Conservation (phyloP, 2,329 filamentous ascomycete genomes). For the Aaosphaeria pasadenensis region DNA sequence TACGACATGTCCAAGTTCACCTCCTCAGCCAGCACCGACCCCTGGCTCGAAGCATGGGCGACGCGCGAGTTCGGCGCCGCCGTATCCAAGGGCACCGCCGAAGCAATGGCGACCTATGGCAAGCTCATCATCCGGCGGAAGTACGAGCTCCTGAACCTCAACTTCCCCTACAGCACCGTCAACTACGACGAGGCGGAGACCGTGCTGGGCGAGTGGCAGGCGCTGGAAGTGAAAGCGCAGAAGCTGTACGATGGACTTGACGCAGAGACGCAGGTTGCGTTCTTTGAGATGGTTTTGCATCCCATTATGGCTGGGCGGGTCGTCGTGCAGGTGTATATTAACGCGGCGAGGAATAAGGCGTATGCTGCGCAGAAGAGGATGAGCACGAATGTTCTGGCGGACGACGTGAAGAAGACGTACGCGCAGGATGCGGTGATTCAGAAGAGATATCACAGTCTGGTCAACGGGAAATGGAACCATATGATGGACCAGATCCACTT, state of each 20-base stretch:
- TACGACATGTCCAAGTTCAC: slow-evolving; percentile 59
- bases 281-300: slow-evolving; percentile 59
- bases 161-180: slow-evolving; percentile 50
- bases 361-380: slow-evolving; percentile 24
- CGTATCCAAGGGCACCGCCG: slow-evolving; percentile 45
- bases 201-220: slow-evolving; percentile 52
- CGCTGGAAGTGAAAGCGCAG: slow-evolving; percentile 51
- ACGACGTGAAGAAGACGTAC: slow-evolving; percentile 17
- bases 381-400: slow-evolving; percentile 19
- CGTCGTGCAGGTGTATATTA: slow-evolving; percentile 41
- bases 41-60: slow-evolving; percentile 58
- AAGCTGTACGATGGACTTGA: slow-evolving; percentile 53
- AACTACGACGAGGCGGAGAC: slow-evolving; percentile 61
- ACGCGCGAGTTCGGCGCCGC: slow-evolving; percentile 53
- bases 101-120: slow-evolving; percentile 53
- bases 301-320: slow-evolving; percentile 54
- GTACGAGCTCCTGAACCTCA: slow-evolving; percentile 56
- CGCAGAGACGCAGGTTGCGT: slow-evolving; percentile 50
- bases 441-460: slow-evolving; percentile 17
- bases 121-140: slow-evolving; percentile 54
- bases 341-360: slow-evolving; percentile 16
- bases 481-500: slow-evolving; percentile 32
- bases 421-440: slow-evolving; percentile 18
- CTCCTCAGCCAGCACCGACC: slow-evolving; percentile 33
- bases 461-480: slow-evolving; percentile 28